A percentile compares a stretch with the other conserved stretches of the same genome.
Evolutionary conservation across 306 rosid genomes (phyloP).

Genomic region (Cucurbita argyrosperma): DNA sequence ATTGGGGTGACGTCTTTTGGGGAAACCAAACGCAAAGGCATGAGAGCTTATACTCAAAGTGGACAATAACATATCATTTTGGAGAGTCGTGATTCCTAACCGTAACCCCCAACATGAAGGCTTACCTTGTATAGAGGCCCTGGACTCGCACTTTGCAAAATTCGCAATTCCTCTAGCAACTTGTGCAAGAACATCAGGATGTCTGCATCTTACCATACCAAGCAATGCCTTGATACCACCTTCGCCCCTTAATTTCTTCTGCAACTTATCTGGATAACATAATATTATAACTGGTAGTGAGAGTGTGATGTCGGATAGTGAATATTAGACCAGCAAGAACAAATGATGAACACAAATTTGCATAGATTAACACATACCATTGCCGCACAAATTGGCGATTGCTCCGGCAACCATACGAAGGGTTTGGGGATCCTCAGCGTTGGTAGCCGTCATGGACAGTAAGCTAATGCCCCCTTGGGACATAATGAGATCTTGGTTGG

Average conservation of each 20-base stretch:
- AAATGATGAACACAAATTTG: not conserved
- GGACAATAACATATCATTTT: too few relatives aligned
- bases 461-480: slow-evolving; percentile 87
- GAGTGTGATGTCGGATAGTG: not conserved
- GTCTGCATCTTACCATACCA: slow-evolving; percentile 92
- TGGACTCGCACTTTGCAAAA: slow-evolving; percentile 87
- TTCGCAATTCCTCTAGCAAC: slow-evolving; percentile 98
- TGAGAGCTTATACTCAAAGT: too few relatives aligned
- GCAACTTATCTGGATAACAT: slow-evolving; percentile 57
- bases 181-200: slow-evolving; percentile 97
- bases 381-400: slow-evolving; percentile 92
- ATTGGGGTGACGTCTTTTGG: too few relatives aligned
- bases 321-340: not conserved
- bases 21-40: too few relatives aligned
- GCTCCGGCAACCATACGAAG: slow-evolving; percentile 99
- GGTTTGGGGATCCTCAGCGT: slow-evolving; percentile 92
- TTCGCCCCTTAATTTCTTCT: slow-evolving; percentile 57
- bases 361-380: slow-evolving; percentile 35
- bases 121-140: slow-evolving; percentile 87
- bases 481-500: slow-evolving; percentile 97
- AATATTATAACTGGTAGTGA: slow-evolving; percentile 5
- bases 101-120: not conserved
- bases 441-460: slow-evolving; percentile 64
- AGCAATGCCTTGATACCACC: slow-evolving; percentile 85
- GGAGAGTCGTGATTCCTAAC: not conserved